A percentile compares a stretch with the other conserved stretches of the same genome.
phyloP scores from a whole-genome alignment of 1,284 basidiomycete genomes.

The Tilletia setariae region DNA sequence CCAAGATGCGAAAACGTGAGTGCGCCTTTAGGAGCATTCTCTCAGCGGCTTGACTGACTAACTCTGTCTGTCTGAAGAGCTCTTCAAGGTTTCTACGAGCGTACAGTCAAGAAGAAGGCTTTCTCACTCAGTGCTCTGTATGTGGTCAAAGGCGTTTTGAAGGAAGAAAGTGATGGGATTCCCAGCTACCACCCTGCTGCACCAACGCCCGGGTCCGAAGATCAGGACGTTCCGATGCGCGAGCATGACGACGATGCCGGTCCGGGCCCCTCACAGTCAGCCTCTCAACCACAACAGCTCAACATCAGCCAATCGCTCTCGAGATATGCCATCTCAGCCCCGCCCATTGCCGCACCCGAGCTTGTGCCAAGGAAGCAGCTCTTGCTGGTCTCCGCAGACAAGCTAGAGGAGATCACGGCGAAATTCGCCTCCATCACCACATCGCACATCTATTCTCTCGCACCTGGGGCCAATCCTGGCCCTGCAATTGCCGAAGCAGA shows the following conservation, averaged over 20 bases:
- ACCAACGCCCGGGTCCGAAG: neutral
- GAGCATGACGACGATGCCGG: slow-evolving; percentile 19
- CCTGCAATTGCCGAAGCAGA: neutral
- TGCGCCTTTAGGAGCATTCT: slow-evolving; percentile 28
- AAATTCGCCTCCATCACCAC: slow-evolving; percentile 21
- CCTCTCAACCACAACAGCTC: neutral
- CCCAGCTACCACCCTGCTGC: neutral
- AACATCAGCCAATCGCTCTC: slow-evolving; percentile 14
- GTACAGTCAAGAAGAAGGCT: slow-evolving; percentile 11
- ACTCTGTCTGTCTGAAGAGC: slow-evolving; percentile 29
- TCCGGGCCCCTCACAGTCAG: neutral
- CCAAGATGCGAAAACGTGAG: slow-evolving; percentile 31
- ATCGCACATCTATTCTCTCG: slow-evolving; percentile 39
- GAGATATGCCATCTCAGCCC: neutral
- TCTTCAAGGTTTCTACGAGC: slow-evolving; percentile 6
- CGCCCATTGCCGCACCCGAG: neutral
- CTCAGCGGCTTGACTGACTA: neutral
- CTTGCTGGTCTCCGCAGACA: slow-evolving; percentile 24
- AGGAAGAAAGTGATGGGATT: slow-evolving; percentile 13
- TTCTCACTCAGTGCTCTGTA: neutral
- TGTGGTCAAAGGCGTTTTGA: slow-evolving; percentile 1
- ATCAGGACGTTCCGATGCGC: neutral
- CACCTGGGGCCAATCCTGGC: slow-evolving; percentile 25
- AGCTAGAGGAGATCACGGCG: slow-evolving; percentile 28
- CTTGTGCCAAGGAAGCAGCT: slow-evolving; percentile 21